Evolutionary conservation across 345 rosid species (phyloP).

Genomic region (Heritiera littoralis): DNA sequence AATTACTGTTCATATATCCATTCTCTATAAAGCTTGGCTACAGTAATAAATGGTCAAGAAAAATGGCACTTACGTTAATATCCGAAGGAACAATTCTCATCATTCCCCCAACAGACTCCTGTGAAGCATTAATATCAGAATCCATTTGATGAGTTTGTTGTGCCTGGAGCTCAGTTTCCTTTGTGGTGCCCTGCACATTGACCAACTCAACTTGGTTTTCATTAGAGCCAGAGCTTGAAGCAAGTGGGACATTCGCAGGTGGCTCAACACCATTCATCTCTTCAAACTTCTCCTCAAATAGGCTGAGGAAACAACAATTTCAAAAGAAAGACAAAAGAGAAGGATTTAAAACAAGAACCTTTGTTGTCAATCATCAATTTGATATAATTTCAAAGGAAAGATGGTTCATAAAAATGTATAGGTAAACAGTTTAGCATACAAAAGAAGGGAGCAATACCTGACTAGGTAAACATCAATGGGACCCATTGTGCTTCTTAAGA

Average conservation of each 20-base stretch:
- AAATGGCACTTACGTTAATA: conserved; percentile 59
- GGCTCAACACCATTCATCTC: conserved; percentile 64
- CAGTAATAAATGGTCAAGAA: not conserved
- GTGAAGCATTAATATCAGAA: conserved; percentile 62
- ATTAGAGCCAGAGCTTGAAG: conserved; percentile 62
- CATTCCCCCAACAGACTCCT: conserved; percentile 83
- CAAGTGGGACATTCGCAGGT: conserved; percentile 46
- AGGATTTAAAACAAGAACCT: conserved; percentile 15
- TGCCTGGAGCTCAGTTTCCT: conserved; percentile 42
- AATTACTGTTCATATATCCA: not conserved
- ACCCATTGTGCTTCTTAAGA: conserved; percentile 95
- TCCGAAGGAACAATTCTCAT: conserved; percentile 86
- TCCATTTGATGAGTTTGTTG: conserved; percentile 43
- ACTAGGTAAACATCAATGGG: conserved; percentile 96
- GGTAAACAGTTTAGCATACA: not conserved
- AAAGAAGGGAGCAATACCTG: conserved; percentile 48
- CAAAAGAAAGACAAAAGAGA: conserved; percentile 15
- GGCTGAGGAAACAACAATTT: conserved; percentile 44
- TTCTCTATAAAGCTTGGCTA: conserved; percentile 6
- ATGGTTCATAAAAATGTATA: not conserved
- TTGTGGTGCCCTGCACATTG: conserved; percentile 38
- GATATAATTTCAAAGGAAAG: conserved; percentile 8
- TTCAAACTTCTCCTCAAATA: conserved; percentile 89
- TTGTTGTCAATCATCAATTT: conserved; percentile 9
- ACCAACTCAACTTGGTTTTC: conserved; percentile 54